Evolutionary conservation across 2,329 filamentous ascomycete genomes (phyloP).

Genomic region (Simplicillium sp.): DNA sequence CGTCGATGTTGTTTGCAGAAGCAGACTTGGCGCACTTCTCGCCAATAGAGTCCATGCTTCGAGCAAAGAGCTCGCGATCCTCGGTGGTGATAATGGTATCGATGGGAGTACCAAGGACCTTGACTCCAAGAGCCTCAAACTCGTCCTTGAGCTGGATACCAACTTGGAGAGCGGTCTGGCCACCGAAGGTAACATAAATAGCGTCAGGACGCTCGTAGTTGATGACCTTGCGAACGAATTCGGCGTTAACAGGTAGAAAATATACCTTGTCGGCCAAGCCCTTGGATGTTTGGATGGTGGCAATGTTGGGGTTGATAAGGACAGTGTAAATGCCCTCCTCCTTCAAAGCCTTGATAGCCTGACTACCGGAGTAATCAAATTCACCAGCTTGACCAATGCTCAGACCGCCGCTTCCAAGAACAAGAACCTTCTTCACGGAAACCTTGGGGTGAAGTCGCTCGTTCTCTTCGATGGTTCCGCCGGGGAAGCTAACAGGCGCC

Average conservation of each 20-base stretch:
- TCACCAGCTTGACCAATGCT: constrained; percentile 97
- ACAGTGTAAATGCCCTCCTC: constrained; percentile 98
- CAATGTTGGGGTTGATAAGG: constrained; percentile 98
- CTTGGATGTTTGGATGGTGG: constrained; percentile 97
- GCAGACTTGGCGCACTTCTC: constrained; percentile 98
- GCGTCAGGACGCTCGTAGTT: constrained; percentile 88
- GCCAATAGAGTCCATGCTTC: constrained; percentile 96
- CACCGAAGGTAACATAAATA: constrained; percentile 96
- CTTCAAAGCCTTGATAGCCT: constrained; percentile 97
- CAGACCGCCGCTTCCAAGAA: constrained; percentile 88
- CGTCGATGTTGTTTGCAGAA: constrained; percentile 78
- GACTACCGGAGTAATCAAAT: constrained; percentile 97
- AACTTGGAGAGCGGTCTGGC: constrained; percentile 92
- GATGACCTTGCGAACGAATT: constrained; percentile 97
- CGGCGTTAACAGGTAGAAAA: constrained; percentile 92
- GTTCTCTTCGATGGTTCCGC: constrained; percentile 73
- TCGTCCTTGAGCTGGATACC: constrained; percentile 97
- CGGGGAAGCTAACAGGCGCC: constrained; percentile 76
- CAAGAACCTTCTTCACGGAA: constrained; percentile 84
- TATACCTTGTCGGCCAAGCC: constrained; percentile 97
- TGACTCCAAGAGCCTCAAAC: constrained; percentile 84
- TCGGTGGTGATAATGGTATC: constrained; percentile 98
- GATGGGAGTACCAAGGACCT: constrained; percentile 92
- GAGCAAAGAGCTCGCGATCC: constrained; percentile 92
- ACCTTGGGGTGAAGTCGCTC: constrained; percentile 67